Percentiles rank a stretch among this genome's conserved stretches.
phyloP scores from a whole-genome alignment of 2,329 filamentous ascomycete genomes.

The Sporothrix luriei region DNA sequence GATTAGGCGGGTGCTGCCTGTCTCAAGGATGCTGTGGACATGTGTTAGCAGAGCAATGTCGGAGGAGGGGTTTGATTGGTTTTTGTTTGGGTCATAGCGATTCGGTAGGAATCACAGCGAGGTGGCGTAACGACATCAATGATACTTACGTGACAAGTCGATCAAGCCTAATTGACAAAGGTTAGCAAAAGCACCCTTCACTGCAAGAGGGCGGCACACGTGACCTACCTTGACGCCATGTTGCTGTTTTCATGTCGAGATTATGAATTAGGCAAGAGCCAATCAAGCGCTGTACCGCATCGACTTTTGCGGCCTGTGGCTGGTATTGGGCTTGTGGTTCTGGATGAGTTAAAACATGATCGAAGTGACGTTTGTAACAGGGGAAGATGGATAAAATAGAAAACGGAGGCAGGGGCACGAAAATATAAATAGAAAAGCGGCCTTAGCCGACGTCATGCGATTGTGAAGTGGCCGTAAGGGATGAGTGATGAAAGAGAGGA shows the following conservation, averaged over 20 bases:
- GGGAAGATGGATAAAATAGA: background rate
- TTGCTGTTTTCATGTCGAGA: slow-evolving; percentile 46
- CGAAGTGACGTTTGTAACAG: background rate
- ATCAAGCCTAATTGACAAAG: slow-evolving; percentile 65
- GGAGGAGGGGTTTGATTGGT: background rate
- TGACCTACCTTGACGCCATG: slow-evolving; percentile 60
- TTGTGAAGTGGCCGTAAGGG: background rate
- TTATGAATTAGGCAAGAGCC: slow-evolving; percentile 30
- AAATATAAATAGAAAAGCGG: background rate
- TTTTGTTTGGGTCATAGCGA: background rate
- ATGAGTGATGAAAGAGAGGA: background rate
- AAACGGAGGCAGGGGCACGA: background rate
- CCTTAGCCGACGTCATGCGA: background rate
- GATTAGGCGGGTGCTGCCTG: slow-evolving; percentile 92
- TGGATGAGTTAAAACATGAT: background rate
- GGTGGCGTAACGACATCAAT: background rate
- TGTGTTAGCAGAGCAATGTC: background rate
- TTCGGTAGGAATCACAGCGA: background rate
- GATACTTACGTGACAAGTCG: slow-evolving; percentile 79
- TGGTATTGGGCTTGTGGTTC: background rate
- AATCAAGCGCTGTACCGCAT: slow-evolving; percentile 29
- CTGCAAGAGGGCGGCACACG: background rate
- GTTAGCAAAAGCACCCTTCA: slow-evolving; percentile 35
- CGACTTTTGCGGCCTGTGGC: background rate
- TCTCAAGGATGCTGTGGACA: slow-evolving; percentile 78